Evolutionary conservation across 2,329 filamentous ascomycete genomes (phyloP).

Genomic region (Shiraia sp.): DNA sequence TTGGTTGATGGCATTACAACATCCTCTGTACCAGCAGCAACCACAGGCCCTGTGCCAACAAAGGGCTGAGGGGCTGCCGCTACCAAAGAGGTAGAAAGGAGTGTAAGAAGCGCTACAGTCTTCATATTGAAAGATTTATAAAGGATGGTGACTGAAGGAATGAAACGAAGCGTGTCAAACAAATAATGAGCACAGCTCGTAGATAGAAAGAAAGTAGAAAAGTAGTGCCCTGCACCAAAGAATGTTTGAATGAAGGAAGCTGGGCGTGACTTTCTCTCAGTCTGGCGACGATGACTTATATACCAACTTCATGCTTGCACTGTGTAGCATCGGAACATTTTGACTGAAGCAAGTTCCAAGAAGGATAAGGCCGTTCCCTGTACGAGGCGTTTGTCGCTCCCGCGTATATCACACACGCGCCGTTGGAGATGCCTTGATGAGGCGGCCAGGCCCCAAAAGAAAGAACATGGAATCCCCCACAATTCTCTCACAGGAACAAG

Average conservation of each 20-base stretch:
- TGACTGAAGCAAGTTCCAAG: conserved; percentile 12
- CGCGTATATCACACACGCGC: conserved; percentile 38
- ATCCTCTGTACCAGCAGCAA: conserved; percentile 27
- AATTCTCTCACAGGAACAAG: conserved; percentile 33
- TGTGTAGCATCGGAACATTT: conserved; percentile 9
- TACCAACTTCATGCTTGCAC: conserved; percentile 8
- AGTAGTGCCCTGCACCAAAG: conserved; percentile 38
- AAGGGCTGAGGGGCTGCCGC: conserved; percentile 37
- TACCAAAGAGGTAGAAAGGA: conserved; percentile 41
- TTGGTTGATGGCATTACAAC: conserved; percentile 24
- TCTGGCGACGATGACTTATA: conserved; percentile 25
- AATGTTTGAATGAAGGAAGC: conserved; percentile 18
- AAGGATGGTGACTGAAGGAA: conserved; percentile 12
- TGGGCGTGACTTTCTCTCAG: conserved; percentile 19
- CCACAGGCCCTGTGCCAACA: conserved; percentile 31
- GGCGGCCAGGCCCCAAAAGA: conserved; percentile 22
- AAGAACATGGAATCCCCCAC: conserved; percentile 21
- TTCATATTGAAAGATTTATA: conserved; percentile 35
- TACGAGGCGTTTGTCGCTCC: conserved; percentile 26
- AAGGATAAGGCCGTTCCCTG: conserved; percentile 16
- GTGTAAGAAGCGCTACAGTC: conserved; percentile 37
- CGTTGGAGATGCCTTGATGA: conserved; percentile 35
- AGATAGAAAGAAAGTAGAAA: conserved; percentile 31
- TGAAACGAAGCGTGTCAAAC: conserved; percentile 30
- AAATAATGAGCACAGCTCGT: conserved; percentile 44